phyloP scores from a whole-genome alignment of 129 eudicot genomes.

The Centaurea solstitialis region DNA sequence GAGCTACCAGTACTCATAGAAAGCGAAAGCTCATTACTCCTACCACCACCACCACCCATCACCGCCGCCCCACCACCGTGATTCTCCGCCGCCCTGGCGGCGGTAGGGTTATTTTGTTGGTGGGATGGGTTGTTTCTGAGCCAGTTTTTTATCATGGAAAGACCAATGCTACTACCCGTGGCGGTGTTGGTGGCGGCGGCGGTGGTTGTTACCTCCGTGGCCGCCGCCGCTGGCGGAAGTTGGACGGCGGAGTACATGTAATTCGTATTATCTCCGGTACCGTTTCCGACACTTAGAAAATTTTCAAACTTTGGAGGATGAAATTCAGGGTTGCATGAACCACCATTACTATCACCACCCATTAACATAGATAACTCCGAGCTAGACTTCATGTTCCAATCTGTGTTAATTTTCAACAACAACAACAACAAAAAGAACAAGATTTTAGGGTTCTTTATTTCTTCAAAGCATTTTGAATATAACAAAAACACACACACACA shows the following conservation, averaged over 20 bases:
- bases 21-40: constrained; percentile 53
- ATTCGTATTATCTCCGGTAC: background rate
- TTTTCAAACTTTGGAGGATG: constrained; percentile 82
- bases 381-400: constrained; percentile 66
- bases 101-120: constrained; percentile 30
- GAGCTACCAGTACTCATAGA: constrained; percentile 68
- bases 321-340: constrained; percentile 46
- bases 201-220: constrained; percentile 9
- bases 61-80: constrained; percentile 21
- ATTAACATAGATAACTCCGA: constrained; percentile 47
- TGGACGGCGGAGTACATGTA: constrained; percentile 26
- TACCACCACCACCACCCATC: constrained; percentile 29
- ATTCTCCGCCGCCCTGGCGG: constrained; percentile 7
- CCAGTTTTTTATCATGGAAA: constrained; percentile 95
- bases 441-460: constrained; percentile 13
- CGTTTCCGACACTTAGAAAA: constrained; percentile 54
- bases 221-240: constrained; percentile 26
- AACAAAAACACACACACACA: too few species aligned
- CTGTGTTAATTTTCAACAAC: constrained; percentile 32
- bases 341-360: constrained; percentile 33
- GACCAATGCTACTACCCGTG: constrained; percentile 47
- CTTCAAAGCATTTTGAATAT: background rate
- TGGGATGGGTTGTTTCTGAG: constrained; percentile 58
- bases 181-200: background rate
- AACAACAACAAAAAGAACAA: constrained; percentile 5